Evolutionary conservation across 495 filamentous ascomycete genomes (phyloP).

Genomic region (Trichoderma virens): DNA sequence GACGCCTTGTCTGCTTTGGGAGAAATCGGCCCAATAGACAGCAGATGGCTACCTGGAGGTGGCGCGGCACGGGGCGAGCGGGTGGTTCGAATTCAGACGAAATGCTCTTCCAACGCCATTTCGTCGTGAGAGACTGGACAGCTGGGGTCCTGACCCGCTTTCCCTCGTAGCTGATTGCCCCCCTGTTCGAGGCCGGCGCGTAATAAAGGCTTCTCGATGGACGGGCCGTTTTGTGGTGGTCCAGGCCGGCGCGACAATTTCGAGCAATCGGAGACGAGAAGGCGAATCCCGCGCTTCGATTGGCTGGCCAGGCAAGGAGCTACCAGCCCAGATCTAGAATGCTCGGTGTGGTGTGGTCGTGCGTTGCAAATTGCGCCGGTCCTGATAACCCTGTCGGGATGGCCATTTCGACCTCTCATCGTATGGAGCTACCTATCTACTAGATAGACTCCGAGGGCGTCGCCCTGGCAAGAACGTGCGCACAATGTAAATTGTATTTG

Average conservation of each 20-base stretch:
- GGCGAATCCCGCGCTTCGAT: slow-evolving; percentile 23
- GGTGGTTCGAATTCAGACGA: background rate
- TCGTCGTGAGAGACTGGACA: background rate
- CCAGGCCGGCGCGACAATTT: slow-evolving; percentile 27
- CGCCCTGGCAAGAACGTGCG: slow-evolving; percentile 31
- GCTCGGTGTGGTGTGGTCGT: background rate
- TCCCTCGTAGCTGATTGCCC: background rate
- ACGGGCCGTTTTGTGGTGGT: slow-evolving; percentile 14
- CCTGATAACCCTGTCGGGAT: background rate
- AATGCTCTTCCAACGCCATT: background rate
- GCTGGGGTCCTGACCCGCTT: slow-evolving; percentile 1
- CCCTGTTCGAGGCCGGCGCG: slow-evolving; percentile 34
- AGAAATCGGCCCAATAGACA: background rate
- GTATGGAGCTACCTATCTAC: slow-evolving; percentile 10
- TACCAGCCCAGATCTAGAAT: slow-evolving; percentile 1
- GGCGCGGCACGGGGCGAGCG: slow-evolving; percentile 6
- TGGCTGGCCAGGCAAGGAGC: slow-evolving; percentile 31
- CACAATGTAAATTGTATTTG: slow-evolving; percentile 19
- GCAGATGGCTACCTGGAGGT: slow-evolving; percentile 1
- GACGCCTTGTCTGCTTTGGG: background rate
- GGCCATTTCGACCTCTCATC: background rate
- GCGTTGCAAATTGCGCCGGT: slow-evolving; percentile 1
- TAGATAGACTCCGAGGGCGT: slow-evolving; percentile 13
- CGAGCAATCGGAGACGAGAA: slow-evolving; percentile 35
- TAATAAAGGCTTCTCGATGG: slow-evolving; percentile 42